Evolutionary conservation across 495 filamentous ascomycete genomes (phyloP).

Genomic region (Rostrohypoxylon terebratum): DNA sequence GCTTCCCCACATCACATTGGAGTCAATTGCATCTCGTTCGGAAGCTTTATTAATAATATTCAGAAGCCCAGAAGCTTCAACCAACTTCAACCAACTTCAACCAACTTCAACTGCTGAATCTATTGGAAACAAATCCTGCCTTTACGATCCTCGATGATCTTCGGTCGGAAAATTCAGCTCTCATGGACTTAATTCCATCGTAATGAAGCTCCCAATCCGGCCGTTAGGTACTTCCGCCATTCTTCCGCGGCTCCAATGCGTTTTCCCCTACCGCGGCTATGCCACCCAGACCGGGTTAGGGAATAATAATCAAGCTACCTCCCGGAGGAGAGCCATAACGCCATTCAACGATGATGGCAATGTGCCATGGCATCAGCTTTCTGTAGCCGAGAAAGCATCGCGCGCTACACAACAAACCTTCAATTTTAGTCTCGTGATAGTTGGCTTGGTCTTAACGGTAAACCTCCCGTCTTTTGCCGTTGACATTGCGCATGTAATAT

Average conservation of each 20-base stretch:
- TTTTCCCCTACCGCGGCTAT: constrained; percentile 45
- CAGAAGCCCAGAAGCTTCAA: constrained; percentile 44
- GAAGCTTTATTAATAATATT: no score
- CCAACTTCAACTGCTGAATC: not conserved
- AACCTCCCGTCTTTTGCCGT: constrained; percentile 22
- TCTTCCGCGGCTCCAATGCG: constrained; percentile 35
- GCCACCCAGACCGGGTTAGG: constrained; percentile 48
- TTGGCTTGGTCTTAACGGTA: constrained; percentile 82
- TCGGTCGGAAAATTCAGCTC: constrained; percentile 3
- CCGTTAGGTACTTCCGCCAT: constrained; percentile 34
- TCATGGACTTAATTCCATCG: constrained; percentile 41
- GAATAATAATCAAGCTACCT: constrained; percentile 24
- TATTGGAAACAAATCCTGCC: not conserved
- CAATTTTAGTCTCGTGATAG: constrained; percentile 81
- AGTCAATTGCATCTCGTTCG: constrained; percentile 14
- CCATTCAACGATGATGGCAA: constrained; percentile 84
- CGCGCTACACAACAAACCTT: constrained; percentile 90
- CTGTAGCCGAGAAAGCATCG: constrained; percentile 78
- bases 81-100: constrained; percentile 15
- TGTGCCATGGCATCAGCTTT: constrained; percentile 83
- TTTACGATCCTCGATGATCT: constrained; percentile 6
- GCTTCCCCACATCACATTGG: constrained; percentile 36
- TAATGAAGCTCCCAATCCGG: constrained; percentile 49
- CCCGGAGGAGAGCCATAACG: constrained; percentile 73
- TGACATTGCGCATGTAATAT: not conserved